Evolutionary conservation across 2,329 filamentous ascomycete species (phyloP).

Genomic region (Tolypocladium guangdongense): DNA sequence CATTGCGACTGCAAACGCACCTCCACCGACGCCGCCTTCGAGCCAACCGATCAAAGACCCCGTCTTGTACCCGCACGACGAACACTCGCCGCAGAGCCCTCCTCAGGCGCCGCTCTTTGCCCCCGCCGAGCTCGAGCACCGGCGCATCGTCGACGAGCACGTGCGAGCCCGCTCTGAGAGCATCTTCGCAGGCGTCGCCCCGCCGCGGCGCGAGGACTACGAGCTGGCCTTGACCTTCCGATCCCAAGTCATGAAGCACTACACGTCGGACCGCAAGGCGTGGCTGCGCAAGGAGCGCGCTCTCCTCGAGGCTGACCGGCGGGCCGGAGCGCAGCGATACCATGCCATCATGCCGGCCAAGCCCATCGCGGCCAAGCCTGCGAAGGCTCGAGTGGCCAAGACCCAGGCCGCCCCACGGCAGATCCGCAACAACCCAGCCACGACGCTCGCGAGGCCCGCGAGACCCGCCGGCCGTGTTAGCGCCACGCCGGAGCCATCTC

Average conservation of each 20-base stretch:
- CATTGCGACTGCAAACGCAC: slow-evolving; percentile 21
- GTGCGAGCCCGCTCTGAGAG: slow-evolving; percentile 30
- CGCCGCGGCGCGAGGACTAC: slow-evolving; percentile 43
- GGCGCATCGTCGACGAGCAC: slow-evolving; percentile 39
- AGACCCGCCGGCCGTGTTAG: slow-evolving; percentile 25
- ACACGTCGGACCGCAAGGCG: slow-evolving; percentile 27
- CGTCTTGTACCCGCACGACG: slow-evolving; percentile 44
- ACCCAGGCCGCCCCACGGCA: slow-evolving; percentile 19
- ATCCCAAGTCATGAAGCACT: slow-evolving; percentile 39
- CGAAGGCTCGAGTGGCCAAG: slow-evolving; percentile 22
- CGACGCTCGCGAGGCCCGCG: slow-evolving; percentile 8
- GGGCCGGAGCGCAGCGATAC: slow-evolving; percentile 26
- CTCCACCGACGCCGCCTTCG: slow-evolving; percentile 14
- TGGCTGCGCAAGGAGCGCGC: slow-evolving; percentile 43
- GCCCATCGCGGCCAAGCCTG: slow-evolving; percentile 17
- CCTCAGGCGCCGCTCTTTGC: slow-evolving; percentile 40
- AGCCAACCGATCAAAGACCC: slow-evolving; percentile 35
- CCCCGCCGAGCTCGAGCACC: slow-evolving; percentile 27
- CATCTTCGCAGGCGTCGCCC: slow-evolving; percentile 31
- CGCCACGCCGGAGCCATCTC: slow-evolving; percentile 38
- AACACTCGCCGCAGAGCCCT: slow-evolving; percentile 26
- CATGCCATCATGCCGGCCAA: slow-evolving; percentile 34
- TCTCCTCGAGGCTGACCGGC: slow-evolving; percentile 35
- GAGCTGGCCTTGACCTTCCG: slow-evolving; percentile 40
- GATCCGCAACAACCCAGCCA: slow-evolving; percentile 18